phyloP scores from a whole-genome alignment of 306 rosid species.

The Trifolium subterraneum region DNA sequence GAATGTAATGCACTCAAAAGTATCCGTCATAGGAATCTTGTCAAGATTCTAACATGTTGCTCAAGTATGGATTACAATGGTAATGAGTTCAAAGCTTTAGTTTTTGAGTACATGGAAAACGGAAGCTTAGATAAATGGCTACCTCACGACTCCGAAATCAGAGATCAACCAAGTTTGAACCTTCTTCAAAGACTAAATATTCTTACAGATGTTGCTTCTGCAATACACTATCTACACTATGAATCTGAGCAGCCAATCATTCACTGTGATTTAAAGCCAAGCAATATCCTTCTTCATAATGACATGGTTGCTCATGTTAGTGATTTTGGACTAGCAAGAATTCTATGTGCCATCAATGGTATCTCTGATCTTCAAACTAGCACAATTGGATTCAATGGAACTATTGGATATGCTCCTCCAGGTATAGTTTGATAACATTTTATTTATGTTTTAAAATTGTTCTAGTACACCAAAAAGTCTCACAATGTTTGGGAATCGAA shows the following conservation, averaged over 20 bases:
- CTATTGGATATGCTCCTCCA: slow-evolving; percentile 39
- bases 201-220: slow-evolving; percentile 37
- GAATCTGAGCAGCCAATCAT: slow-evolving; percentile 29
- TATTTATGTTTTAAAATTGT: not conserved
- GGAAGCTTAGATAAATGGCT: slow-evolving; percentile 43
- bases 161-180: slow-evolving; percentile 1
- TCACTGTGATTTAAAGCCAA: slow-evolving; percentile 44
- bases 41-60: slow-evolving; percentile 40
- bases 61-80: slow-evolving; percentile 35
- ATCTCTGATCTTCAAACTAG: slow-evolving; percentile 22
- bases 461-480: not conserved
- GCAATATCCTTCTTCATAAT: not conserved
- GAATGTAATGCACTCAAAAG: slow-evolving; percentile 39
- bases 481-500: not conserved
- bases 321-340: slow-evolving; percentile 36
- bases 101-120: slow-evolving; percentile 37
- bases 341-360: slow-evolving; percentile 27
- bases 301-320: slow-evolving; percentile 11
- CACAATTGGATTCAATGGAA: slow-evolving; percentile 35
- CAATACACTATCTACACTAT: slow-evolving; percentile 37
- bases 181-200: slow-evolving; percentile 37
- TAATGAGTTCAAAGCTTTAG: slow-evolving; percentile 41
- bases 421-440: slow-evolving; percentile 10
- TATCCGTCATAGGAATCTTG: slow-evolving; percentile 40
- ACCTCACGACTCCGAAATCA: not conserved